phyloP scores from a whole-genome alignment of 495 filamentous ascomycete species.

The Symbiotaphrina buchneri region DNA sequence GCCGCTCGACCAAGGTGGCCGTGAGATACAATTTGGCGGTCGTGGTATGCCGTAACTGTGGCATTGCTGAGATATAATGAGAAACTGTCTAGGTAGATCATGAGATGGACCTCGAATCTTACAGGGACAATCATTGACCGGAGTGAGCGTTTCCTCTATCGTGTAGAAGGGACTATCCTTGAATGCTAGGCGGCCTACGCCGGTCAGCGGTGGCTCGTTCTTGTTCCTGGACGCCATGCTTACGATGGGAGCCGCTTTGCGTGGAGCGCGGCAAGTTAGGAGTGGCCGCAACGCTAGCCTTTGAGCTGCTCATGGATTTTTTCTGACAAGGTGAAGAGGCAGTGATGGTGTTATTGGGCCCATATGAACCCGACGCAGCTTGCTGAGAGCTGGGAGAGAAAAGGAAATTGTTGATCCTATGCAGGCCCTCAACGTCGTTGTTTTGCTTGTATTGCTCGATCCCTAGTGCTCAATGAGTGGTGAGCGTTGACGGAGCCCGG shows the following conservation, averaged over 20 bases:
- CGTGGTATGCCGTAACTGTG: conserved; percentile 33
- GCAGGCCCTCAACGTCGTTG: background rate
- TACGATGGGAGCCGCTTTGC: too few species aligned
- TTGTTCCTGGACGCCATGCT: too few species aligned
- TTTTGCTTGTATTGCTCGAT: conserved; percentile 2
- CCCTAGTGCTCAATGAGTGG: background rate
- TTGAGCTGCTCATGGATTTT: too few species aligned
- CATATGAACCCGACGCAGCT: too few species aligned
- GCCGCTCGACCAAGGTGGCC: conserved; percentile 20
- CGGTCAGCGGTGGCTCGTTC: too few species aligned
- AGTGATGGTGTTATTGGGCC: too few species aligned
- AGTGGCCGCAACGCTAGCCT: too few species aligned
- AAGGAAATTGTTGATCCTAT: conserved; percentile 5
- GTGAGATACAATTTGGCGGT: conserved; percentile 25
- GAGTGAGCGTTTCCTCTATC: conserved; percentile 32
- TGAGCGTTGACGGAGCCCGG: too few species aligned
- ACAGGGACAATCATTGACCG: conserved; percentile 46
- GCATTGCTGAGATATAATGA: conserved; percentile 26
- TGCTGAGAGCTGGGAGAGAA: too few species aligned
- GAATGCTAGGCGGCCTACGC: conserved; percentile 26
- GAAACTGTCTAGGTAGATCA: conserved; percentile 1
- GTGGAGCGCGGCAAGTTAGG: too few species aligned
- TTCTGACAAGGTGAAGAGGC: too few species aligned
- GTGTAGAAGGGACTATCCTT: conserved; percentile 65
- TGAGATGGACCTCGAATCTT: conserved; percentile 12